Percentiles rank a stretch among this genome's conserved stretches.
These are phyloP conservation scores for Arthrobotrys sphaeroides DNA, from an alignment of 2,329 filamentous ascomycete species.

Conservation along the genomic window DNA sequence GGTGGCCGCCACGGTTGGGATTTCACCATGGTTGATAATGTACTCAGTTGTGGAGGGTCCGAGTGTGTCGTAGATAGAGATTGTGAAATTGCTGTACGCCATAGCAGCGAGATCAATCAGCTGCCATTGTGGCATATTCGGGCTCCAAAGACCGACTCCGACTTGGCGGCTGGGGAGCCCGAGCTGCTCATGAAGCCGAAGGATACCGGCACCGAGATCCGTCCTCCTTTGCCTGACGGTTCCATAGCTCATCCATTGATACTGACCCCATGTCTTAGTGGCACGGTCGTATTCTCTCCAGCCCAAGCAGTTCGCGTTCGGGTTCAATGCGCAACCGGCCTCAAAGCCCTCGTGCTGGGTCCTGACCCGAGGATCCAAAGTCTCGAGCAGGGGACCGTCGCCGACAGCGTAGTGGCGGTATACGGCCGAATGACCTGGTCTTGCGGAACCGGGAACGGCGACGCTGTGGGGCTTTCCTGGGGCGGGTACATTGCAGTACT, in stretches of 20 bases:
- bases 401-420: slow-evolving; percentile 85
- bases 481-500: slow-evolving; percentile 67
- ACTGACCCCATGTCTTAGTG: slow-evolving; percentile 78
- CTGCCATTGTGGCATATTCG: slow-evolving; percentile 90
- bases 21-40: slow-evolving; percentile 88
- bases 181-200: slow-evolving; percentile 78
- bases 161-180: slow-evolving; percentile 75
- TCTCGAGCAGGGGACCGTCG: slow-evolving; percentile 75
- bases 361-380: slow-evolving; percentile 73
- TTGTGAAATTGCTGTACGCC: slow-evolving; percentile 86
- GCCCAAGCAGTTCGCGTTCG: slow-evolving; percentile 79
- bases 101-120: slow-evolving; percentile 84
- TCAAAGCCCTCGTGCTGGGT: slow-evolving; percentile 87
- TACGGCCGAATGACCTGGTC: slow-evolving; percentile 75
- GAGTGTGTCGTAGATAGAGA: slow-evolving; percentile 95
- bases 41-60: slow-evolving; percentile 91
- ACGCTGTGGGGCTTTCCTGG: slow-evolving; percentile 81
- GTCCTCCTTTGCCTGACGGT: slow-evolving; percentile 81
- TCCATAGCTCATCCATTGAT: slow-evolving; percentile 83
- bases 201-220: slow-evolving; percentile 84
- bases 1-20: slow-evolving; percentile 75
- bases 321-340: slow-evolving; percentile 64
- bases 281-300: slow-evolving; percentile 79
- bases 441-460: slow-evolving; percentile 77
- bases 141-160: slow-evolving; percentile 83